Base-by-base conservation (phyloP, 2,329 filamentous ascomycete species). In the Paecilomyces variotii region DNA sequence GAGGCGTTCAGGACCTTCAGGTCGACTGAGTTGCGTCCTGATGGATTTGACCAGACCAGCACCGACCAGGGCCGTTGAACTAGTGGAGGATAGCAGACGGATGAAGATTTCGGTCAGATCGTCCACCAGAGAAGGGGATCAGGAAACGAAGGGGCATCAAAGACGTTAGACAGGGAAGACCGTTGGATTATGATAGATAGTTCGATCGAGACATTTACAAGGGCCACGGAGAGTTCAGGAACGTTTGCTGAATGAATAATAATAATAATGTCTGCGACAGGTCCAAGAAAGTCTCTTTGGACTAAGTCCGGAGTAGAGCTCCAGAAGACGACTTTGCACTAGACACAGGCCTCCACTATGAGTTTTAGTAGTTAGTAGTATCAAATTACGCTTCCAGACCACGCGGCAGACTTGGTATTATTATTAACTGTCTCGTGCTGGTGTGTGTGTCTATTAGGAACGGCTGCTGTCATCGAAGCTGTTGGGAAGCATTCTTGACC, bases 1-100 rank as follows among this genome's bases (percentile, higher is more conserved):
- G 39, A 51, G 53, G 55, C 51, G 53, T 51, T 11, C 35, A 54
- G 39, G 53, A 56, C 51, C 50, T 51, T 11, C 35, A 54, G 39
- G 5, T 30, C 30, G n/a, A 30, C 4, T 12, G 19, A 19, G 19
- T 19, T 19, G 19, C 11, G 28, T 35, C 28, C 53, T 30, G 27
- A 54, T 32, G 28, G 30, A 35, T 26, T 12, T 30, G 11, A 26
- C 27, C 32, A 56, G 35, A 24, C 35, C 35, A 28, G 50, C 50
- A 52, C 50, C 50, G 50, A 14, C 50, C 50, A 52, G n/a, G 50
- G 26, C 35, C 30, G 30, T 32, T 32, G 19, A 19, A 34, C 30
- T 6, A 19, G 35, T 19, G 35, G 35, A 45, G 35, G 35, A n/a
- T 7, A 30, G 7, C 28, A 30, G 30, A 19, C 24, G 6, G 50